phyloP scores from a whole-genome alignment of 2,329 filamentous ascomycete species.

The Rutstroemia sp. region DNA sequence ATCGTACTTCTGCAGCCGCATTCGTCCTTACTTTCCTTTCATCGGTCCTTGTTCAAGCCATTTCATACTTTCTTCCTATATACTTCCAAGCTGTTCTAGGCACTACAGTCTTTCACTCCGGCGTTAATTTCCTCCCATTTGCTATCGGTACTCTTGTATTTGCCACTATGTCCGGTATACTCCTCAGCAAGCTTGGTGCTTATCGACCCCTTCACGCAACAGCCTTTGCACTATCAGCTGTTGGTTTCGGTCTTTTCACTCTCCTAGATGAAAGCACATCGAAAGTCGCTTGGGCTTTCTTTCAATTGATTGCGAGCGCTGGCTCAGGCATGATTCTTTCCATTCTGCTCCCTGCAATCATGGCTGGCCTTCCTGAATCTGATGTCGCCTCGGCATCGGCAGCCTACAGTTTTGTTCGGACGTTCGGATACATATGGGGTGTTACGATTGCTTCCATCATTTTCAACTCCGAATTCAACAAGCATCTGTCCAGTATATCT shows the following conservation, averaged over 20 bases:
- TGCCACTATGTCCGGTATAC: slow-evolving; percentile 19
- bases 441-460: not conserved
- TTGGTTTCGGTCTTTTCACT: slow-evolving; percentile 6
- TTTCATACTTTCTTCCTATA: slow-evolving; percentile 34
- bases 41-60: slow-evolving; percentile 32
- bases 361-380: slow-evolving; percentile 23
- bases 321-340: slow-evolving; percentile 38
- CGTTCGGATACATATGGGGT: slow-evolving; percentile 12
- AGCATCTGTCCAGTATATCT: not conserved
- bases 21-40: slow-evolving; percentile 34
- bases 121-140: slow-evolving; percentile 46
- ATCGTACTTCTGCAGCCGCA: slow-evolving; percentile 17
- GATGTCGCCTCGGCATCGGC: slow-evolving; percentile 10
- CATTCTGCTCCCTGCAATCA: slow-evolving; percentile 36
- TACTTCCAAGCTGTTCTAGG: slow-evolving; percentile 44
- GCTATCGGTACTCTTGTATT: slow-evolving; percentile 31
- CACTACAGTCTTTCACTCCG: slow-evolving; percentile 42
- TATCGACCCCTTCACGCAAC: slow-evolving; percentile 29
- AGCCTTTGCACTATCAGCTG: slow-evolving; percentile 22
- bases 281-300: slow-evolving; percentile 34
- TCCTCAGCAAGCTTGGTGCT: slow-evolving; percentile 7
- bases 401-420: slow-evolving; percentile 9
- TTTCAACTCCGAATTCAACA: not conserved
- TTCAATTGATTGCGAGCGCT: slow-evolving; percentile 35
- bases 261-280: slow-evolving; percentile 33